phyloP scores from a whole-genome alignment of 345 rosid genomes.

The Gossypium stocksii region DNA sequence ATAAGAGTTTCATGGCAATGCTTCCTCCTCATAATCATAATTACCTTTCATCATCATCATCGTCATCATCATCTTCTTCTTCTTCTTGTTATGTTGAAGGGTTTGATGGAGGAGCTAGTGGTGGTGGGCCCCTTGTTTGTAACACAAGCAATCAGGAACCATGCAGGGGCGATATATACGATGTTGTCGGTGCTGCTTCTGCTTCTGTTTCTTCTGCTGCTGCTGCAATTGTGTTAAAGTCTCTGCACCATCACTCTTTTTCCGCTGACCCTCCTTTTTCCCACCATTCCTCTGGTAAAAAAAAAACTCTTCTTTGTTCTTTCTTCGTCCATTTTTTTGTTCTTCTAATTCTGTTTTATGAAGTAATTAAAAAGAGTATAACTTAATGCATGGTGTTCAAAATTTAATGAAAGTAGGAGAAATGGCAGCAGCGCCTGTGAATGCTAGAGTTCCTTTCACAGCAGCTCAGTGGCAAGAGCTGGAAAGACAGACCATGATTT shows the following conservation, averaged over 20 bases:
- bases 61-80: background rate
- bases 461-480: conserved; percentile 59
- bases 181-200: conserved; percentile 35
- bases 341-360: background rate
- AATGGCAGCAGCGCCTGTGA: conserved; percentile 38
- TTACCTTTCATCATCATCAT: conserved; percentile 24
- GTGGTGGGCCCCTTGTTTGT: conserved; percentile 39
- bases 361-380: background rate
- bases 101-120: conserved; percentile 19
- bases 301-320: conserved; percentile 22
- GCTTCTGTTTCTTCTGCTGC: background rate
- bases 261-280: conserved; percentile 30
- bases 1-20: conserved; percentile 28
- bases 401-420: conserved; percentile 31
- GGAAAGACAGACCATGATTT: conserved; percentile 50
- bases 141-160: conserved; percentile 38
- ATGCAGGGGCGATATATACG: conserved; percentile 34
- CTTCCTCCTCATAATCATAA: conserved; percentile 24
- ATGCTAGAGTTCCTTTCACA: conserved; percentile 41
- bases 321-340: background rate
- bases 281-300: conserved; percentile 37
- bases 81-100: conserved; percentile 13
- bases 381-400: conserved; percentile 5
- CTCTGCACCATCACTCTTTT: conserved; percentile 20
- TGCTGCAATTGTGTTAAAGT: conserved; percentile 20